Conservation (phyloP, 345 rosid genomes). For the Hevea brasiliensis region DNA sequence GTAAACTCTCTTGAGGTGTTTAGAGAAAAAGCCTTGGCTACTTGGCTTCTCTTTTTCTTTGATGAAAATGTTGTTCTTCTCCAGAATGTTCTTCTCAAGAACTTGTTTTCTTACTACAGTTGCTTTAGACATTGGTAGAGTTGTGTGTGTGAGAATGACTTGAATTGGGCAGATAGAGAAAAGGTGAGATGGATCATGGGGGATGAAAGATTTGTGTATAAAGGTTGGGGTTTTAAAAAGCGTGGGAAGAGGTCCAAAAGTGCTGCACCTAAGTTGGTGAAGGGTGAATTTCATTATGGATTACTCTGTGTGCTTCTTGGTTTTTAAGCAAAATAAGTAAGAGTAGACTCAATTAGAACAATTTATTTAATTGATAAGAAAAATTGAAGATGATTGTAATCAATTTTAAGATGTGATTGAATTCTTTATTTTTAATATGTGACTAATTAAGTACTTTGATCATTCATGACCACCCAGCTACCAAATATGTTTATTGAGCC, state of each 20-base stretch:
- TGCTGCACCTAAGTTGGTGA: conserved; percentile 58
- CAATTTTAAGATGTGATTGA: background rate
- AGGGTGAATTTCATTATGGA: conserved; percentile 58
- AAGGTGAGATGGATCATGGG: too few relatives aligned
- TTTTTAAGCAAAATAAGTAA: conserved; percentile 33
- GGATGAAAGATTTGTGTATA: conserved; percentile 8
- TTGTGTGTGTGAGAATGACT: too few relatives aligned
- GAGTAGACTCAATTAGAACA: background rate
- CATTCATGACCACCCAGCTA: background rate
- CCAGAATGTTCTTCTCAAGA: conserved; percentile 46
- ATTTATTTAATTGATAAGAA: background rate
- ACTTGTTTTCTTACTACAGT: conserved; percentile 32
- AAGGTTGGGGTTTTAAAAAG: conserved; percentile 13
- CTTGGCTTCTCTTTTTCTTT: conserved; percentile 34
- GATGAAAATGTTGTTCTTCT: too few relatives aligned
- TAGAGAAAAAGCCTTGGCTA: conserved; percentile 50
- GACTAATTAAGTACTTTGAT: background rate
- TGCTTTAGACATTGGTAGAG: conserved; percentile 38
- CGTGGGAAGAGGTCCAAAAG: background rate
- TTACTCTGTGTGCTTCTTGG: conserved; percentile 32
- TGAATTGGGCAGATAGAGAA: too few relatives aligned
- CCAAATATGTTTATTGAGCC: background rate
- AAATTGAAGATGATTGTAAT: too few relatives aligned
- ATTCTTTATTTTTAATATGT: background rate
- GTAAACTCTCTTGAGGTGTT: conserved; percentile 77